Conservation (phyloP, 1,284 basidiomycete genomes). For the Meripilus lineatus region DNA sequence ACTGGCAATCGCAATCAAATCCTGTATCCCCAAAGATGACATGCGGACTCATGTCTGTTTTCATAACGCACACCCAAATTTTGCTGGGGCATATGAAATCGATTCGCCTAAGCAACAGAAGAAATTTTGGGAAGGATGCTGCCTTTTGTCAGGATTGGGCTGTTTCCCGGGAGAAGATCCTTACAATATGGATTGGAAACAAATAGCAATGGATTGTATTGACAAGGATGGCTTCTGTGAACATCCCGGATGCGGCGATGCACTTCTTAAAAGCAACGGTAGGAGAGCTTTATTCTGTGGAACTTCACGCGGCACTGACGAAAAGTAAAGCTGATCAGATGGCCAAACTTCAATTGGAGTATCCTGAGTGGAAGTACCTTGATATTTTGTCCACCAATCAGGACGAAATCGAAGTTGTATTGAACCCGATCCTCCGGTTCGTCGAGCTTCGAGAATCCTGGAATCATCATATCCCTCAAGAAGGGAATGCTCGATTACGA, state of each 20-base stretch:
- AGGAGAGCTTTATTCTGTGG: too few species aligned
- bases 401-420: too few species aligned
- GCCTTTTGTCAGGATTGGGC: slow-evolving; percentile 2
- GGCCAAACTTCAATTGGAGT: too few species aligned
- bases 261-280: slow-evolving; percentile 5
- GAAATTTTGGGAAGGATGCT: slow-evolving; percentile 3
- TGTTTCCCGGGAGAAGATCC: neutral
- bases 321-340: too few species aligned
- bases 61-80: neutral
- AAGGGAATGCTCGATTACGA: too few species aligned
- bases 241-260: slow-evolving; percentile 5
- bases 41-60: slow-evolving; percentile 13
- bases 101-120: neutral
- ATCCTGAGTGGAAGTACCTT: too few species aligned
- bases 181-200: neutral
- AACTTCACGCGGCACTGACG: too few species aligned
- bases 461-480: too few species aligned
- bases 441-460: too few species aligned
- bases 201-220: slow-evolving; percentile 1
- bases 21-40: slow-evolving; percentile 7
- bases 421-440: too few species aligned
- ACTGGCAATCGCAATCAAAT: slow-evolving; percentile 9
- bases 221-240: slow-evolving; percentile 6
- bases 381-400: too few species aligned
- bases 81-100: too few species aligned